These are phyloP conservation scores for Ustilago hordei DNA, from an alignment of 1,284 basidiomycete species.

Conservation along the genomic window DNA sequence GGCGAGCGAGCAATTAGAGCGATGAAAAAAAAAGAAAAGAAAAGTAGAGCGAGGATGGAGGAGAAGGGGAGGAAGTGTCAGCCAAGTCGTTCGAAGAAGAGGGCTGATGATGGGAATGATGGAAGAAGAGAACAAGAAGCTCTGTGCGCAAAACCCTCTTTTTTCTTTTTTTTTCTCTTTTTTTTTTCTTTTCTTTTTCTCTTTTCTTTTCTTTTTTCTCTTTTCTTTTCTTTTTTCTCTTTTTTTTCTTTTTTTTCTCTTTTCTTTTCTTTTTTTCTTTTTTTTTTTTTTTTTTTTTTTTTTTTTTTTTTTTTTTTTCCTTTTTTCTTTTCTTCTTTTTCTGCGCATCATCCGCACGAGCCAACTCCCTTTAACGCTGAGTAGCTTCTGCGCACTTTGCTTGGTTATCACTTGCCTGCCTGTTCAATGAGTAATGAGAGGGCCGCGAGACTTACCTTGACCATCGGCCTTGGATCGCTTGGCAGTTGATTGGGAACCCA, in stretches of 20 bases:
- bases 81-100: neutral
- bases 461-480: constrained; percentile 33
- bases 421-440: no score
- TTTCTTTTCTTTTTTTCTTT: constrained; percentile 1
- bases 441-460: constrained; percentile 27
- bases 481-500: constrained; percentile 21
- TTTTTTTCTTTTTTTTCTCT: neutral
- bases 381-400: neutral
- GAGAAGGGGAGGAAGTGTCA: neutral
- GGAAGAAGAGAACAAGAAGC: constrained; percentile 1
- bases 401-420: neutral
- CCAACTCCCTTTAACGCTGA: constrained; percentile 5
- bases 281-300: constrained; percentile 2
- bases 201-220: constrained; percentile 9
- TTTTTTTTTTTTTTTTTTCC: neutral
- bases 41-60: neutral
- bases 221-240: neutral
- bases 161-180: constrained; percentile 1
- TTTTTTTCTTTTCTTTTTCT: neutral
- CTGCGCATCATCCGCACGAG: constrained; percentile 19
- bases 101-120: constrained; percentile 6
- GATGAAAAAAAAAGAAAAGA: neutral
- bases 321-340: constrained; percentile 1
- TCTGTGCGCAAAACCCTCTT: constrained; percentile 4
- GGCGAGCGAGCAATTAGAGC: neutral